Evolutionary conservation across 2,329 filamentous ascomycete genomes (phyloP).

Genomic region (Fusarium mangiferae): DNA sequence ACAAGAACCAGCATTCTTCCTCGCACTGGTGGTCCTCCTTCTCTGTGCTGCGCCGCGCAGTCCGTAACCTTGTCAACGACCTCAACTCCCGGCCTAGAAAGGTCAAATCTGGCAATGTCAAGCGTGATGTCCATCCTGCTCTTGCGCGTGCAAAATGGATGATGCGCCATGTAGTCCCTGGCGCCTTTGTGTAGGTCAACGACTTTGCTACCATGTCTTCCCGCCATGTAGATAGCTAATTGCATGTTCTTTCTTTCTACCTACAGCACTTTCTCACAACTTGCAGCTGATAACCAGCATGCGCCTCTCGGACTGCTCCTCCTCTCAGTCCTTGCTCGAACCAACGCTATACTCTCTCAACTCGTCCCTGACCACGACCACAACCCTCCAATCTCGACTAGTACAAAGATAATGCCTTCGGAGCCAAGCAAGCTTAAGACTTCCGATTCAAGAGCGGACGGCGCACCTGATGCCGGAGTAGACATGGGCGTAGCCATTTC

Average conservation of each 20-base stretch:
- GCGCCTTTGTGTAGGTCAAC: conserved; percentile 51
- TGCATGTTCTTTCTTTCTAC: neutral
- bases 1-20: conserved; percentile 89
- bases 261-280: conserved; percentile 71
- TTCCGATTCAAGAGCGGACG: neutral
- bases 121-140: conserved; percentile 25
- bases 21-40: conserved; percentile 85
- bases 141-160: conserved; percentile 45
- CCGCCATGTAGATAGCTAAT: neutral
- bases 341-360: conserved; percentile 57
- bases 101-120: conserved; percentile 7
- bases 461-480: neutral
- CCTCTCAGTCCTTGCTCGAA: conserved; percentile 70
- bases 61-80: conserved; percentile 61
- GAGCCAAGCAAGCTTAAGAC: neutral
- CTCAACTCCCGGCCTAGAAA: conserved; percentile 24
- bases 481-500: conserved; percentile 48
- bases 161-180: conserved; percentile 45
- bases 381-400: neutral
- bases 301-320: conserved; percentile 76
- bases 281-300: conserved; percentile 78
- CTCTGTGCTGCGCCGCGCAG: conserved; percentile 74
- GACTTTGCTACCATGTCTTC: neutral
- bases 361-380: conserved; percentile 44
- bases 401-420: neutral